phyloP scores from a whole-genome alignment of 768 basidiomycete genomes.

The Xerocomus spinulosus region DNA sequence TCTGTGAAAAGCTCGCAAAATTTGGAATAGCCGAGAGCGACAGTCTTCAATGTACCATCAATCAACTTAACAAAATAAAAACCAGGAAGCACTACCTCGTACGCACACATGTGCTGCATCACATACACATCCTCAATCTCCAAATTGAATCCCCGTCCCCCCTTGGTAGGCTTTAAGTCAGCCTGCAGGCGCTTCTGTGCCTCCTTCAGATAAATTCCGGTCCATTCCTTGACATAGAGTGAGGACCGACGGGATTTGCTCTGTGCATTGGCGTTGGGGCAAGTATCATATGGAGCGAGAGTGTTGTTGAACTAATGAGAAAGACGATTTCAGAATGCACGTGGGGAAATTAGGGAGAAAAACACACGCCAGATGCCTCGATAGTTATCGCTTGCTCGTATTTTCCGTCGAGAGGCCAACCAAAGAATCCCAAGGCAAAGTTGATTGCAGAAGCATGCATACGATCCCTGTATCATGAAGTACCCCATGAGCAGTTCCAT shows the following conservation, averaged over 20 bases:
- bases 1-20: conserved; percentile 90
- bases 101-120: conserved; percentile 81
- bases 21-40: conserved; percentile 84
- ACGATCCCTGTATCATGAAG: conserved; percentile 48
- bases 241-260: conserved; percentile 53
- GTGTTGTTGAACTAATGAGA: conserved; percentile 69
- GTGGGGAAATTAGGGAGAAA: conserved; percentile 5
- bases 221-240: conserved; percentile 63
- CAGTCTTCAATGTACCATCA: conserved; percentile 52
- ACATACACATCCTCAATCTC: conserved; percentile 65
- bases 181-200: conserved; percentile 58
- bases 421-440: conserved; percentile 73
- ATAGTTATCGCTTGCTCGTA: conserved; percentile 78
- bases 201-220: conserved; percentile 61
- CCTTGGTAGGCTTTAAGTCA: conserved; percentile 34
- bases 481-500: not conserved
- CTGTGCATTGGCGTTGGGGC: conserved; percentile 52
- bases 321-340: not conserved
- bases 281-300: conserved; percentile 80
- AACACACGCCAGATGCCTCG: conserved; percentile 53
- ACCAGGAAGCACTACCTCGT: conserved; percentile 49
- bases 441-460: conserved; percentile 63
- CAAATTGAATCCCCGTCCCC: conserved; percentile 49
- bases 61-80: not conserved
- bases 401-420: conserved; percentile 64